A percentile compares a stretch with the other conserved stretches of the same genome.
Conservation (phyloP, 768 basidiomycete species). For the Russula sp. region DNA sequence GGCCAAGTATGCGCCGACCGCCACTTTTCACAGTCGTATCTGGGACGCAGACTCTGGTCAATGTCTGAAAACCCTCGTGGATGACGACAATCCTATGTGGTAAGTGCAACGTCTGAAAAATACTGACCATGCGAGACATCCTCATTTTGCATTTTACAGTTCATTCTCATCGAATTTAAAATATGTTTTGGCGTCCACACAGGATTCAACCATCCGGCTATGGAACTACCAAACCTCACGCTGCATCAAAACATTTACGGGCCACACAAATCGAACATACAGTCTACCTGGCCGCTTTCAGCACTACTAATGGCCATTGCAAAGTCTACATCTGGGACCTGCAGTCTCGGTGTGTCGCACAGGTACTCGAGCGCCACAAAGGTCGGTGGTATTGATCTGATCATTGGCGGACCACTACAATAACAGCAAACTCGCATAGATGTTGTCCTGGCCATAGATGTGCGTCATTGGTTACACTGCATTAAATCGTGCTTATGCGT, state of each 20-base stretch:
- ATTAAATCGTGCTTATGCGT: conserved; percentile 22
- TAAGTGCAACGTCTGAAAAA: conserved; percentile 37
- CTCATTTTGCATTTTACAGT: conserved; percentile 40
- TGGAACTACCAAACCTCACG: conserved; percentile 93
- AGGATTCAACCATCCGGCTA: conserved; percentile 90
- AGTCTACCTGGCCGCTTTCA: conserved; percentile 72
- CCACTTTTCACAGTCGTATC: conserved; percentile 62
- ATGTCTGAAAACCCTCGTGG: conserved; percentile 94
- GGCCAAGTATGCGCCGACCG: conserved; percentile 10
- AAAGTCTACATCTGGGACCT: conserved; percentile 90
- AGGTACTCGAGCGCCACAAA: conserved; percentile 75
- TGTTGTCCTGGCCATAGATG: conserved; percentile 77
- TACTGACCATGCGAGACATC: background rate
- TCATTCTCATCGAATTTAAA: conserved; percentile 94
- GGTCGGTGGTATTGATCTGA: conserved; percentile 44
- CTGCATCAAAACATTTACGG: conserved; percentile 89
- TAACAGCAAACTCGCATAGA: conserved; percentile 36
- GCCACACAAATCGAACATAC: conserved; percentile 83
- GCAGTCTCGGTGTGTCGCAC: conserved; percentile 72
- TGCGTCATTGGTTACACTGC: conserved; percentile 21
- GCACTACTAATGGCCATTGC: conserved; percentile 53
- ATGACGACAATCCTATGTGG: conserved; percentile 95
- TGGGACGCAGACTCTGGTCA: conserved; percentile 98
- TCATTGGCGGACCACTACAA: background rate
- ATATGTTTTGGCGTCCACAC: conserved; percentile 86